Evolutionary conservation across 192 early-diverging fungal genomes (phyloP), one percentile per base, ranked within the genome.

Genomic region (Borealophlyctis nickersoniae): DNA sequence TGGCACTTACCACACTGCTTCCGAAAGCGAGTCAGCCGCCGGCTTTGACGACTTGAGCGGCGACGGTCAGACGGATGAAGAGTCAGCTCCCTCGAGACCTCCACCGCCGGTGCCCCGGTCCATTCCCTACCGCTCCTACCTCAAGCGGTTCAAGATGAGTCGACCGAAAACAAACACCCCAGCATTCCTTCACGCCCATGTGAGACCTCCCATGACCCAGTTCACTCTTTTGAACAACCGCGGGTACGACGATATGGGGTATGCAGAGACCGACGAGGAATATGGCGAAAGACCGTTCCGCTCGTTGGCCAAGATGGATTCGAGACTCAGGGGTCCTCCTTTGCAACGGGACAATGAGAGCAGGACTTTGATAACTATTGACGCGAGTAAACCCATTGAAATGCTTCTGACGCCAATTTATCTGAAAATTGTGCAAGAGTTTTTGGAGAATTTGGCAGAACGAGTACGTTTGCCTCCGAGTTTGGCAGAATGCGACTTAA

Each of bases 401-500:
- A 63, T 90, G 16, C 60, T 87, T 3, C 52, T 90, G 4, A 90
- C 88, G 0, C 88, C 88, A 9, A 83, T 90, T 56, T 77, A 83
- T 31, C 77, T 89, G 14, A 83, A 82, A 49, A 82, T 87, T 52
- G 73, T 89, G 30, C 83, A 86, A 73, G 83, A 88, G 52, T 64
- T 85, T 52, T 65, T 86, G 9, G 82, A 61, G 48, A 45, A 60
- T 29, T 14, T 68, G 28, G 49, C 30, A 36, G 39, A 26, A 9
- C 52, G 36, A 45, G 53, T 64, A 50, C 28, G 29, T 11, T 14
- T 27, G 27, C 9, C 16, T 7, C 52, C 9, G 58, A n/a, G n/a
- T n/a, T n/a, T n/a, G n/a, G n/a, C n/a, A n/a, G n/a, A n/a, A n/a
- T n/a, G n/a, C n/a, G n/a, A n/a, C n/a, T n/a, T n/a, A n/a, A n/a